Evolutionary conservation across 2,329 filamentous ascomycete species (phyloP), one percentile per base, ranked within the genome.

Genomic region (Neophaeococcomyces mojaviensis): DNA sequence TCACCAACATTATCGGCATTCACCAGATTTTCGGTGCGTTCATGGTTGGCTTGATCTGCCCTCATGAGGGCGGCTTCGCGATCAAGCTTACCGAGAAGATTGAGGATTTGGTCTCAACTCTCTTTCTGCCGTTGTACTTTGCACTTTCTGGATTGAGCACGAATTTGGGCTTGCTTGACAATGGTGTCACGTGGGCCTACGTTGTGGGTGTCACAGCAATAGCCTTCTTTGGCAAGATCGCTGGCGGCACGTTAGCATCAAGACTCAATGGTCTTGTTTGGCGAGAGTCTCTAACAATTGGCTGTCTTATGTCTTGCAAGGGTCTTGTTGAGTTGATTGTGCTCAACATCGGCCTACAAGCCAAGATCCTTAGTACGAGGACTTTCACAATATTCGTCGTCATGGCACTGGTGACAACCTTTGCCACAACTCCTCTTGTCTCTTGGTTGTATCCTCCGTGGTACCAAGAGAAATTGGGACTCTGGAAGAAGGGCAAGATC

Each of bases 21-120:
- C 90, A 97, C 62, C 79, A 90, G 46, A 96, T 97, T 61, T 97
- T 97, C 58, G 90, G 90, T 34, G 88, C 84, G 2, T 97, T 97
- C 62, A 73, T 96, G 48, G 79, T 90, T 34, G 90, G 90, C 1
- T 64, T 97, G 20, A 92, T 97, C 47, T 88, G 88, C 55, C 90
- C 89, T 0, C 60, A 61, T 35, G 59, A 61, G 44, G 60, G 59
- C 39, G 59, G 87, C 36, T 94, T 94, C 60, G 84, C 86, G 28
- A 88, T 94, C 65, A 88, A 88, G 57, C 72, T 94, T 26, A 89
- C 87, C 0, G 88, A 94, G 61, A 96, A 96, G 71, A 82, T 97
- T 49, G 90, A 97, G 63, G 90, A 97, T 73, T 69, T 96, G 9
- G 82, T 96, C 24, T 80, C 82, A 0, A 82, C 85, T 1, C 68